These are phyloP conservation scores for Sporothrix phasma DNA, from an alignment of 2,329 filamentous ascomycete species.

Conservation along the genomic window DNA sequence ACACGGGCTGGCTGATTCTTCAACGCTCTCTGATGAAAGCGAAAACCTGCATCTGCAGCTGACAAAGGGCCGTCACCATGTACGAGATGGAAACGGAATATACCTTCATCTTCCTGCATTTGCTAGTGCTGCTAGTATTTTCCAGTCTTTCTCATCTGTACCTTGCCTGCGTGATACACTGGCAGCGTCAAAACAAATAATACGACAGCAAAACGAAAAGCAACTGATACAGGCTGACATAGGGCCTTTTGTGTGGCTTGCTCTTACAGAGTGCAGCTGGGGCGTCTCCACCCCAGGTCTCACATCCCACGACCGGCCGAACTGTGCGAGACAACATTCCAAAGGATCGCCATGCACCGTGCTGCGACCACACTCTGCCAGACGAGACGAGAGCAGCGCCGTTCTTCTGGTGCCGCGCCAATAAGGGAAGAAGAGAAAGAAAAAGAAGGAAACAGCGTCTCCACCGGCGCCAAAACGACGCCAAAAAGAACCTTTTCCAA, in stretches of 20 bases:
- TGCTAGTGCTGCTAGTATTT: background rate
- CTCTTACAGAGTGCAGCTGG: background rate
- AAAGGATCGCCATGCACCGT: background rate
- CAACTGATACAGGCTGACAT: background rate
- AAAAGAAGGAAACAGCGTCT: background rate
- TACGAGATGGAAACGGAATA: background rate
- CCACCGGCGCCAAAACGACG: background rate
- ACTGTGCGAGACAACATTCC: background rate
- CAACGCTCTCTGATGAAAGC: background rate
- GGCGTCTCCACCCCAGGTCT: constrained; percentile 7
- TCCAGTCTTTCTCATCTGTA: background rate
- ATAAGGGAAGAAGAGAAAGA: background rate
- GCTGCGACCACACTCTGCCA: background rate
- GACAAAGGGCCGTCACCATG: background rate
- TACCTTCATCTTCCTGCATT: background rate
- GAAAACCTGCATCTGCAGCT: background rate
- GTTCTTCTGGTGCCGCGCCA: background rate
- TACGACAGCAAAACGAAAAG: background rate
- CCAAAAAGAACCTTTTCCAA: constrained; percentile 1
- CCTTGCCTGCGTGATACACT: background rate
- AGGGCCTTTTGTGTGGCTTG: background rate
- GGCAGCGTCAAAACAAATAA: too few relatives aligned
- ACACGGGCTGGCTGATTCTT: background rate
- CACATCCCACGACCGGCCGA: constrained; percentile 1
- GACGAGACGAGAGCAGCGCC: background rate